phyloP scores from a whole-genome alignment of 768 basidiomycete species.

The Pulveroboletus sp. region DNA sequence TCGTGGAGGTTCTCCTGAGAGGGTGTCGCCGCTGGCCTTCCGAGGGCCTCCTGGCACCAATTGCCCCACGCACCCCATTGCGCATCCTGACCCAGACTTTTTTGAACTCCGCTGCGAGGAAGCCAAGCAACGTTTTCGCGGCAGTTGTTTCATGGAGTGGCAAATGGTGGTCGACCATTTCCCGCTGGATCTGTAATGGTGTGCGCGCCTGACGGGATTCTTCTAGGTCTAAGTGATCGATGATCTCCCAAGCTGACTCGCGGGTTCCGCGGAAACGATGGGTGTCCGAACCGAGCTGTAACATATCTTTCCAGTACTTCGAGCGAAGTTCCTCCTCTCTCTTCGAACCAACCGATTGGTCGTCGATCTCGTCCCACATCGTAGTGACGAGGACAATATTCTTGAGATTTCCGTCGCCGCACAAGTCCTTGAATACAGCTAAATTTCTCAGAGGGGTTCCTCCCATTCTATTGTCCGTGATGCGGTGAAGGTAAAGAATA shows the following conservation, averaged over 20 bases:
- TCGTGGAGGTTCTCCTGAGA: background rate
- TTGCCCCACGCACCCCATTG: background rate
- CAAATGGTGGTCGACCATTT: slow-evolving; percentile 15
- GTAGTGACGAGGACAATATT: slow-evolving; percentile 19
- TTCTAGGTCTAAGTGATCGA: slow-evolving; percentile 2
- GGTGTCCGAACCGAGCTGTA: slow-evolving; percentile 7
- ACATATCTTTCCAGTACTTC: slow-evolving; percentile 15
- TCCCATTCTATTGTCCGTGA: slow-evolving; percentile 8
- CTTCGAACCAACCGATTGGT: background rate
- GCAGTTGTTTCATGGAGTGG: slow-evolving; percentile 12
- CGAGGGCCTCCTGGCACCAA: background rate
- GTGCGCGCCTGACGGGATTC: background rate
- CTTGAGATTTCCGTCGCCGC: slow-evolving; percentile 8
- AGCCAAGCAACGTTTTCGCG: slow-evolving; percentile 13
- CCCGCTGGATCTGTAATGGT: slow-evolving; percentile 14
- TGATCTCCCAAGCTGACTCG: slow-evolving; percentile 14
- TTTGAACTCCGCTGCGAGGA: slow-evolving; percentile 7
- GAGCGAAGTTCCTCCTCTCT: slow-evolving; percentile 14
- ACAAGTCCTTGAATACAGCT: slow-evolving; percentile 8
- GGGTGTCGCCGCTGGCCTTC: background rate
- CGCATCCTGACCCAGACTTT: slow-evolving; percentile 6
- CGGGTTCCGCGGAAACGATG: slow-evolving; percentile 9
- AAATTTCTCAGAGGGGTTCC: slow-evolving; percentile 12
- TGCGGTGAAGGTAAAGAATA: slow-evolving; percentile 14
- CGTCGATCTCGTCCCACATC: slow-evolving; percentile 15